Percentiles rank a stretch among this genome's conserved stretches.
These are phyloP conservation scores for Pythium brachiatum DNA, from an alignment of 352 stramenopile genomes.

Conservation along the genomic window DNA sequence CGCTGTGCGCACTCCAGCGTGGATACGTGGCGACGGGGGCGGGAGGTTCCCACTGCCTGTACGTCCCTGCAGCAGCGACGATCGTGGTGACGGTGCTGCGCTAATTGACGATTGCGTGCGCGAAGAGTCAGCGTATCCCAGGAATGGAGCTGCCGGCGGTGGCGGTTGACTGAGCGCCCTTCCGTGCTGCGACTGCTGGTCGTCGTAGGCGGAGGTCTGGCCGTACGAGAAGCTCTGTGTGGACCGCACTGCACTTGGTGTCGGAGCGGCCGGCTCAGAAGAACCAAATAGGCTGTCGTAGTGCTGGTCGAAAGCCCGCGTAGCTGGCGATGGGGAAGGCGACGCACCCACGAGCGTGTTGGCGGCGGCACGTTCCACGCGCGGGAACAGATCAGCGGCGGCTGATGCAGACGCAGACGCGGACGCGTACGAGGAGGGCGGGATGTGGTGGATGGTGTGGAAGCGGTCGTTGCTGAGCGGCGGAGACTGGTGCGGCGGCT, in stretches of 20 bases:
- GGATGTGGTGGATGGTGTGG: conserved; percentile 25
- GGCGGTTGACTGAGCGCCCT: conserved; percentile 42
- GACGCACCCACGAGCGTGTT: conserved; percentile 43
- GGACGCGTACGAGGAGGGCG: conserved; percentile 25
- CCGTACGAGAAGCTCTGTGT: conserved; percentile 52
- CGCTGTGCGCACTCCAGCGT: conserved; percentile 29
- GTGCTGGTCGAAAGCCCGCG: conserved; percentile 28
- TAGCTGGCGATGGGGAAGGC: conserved; percentile 26
- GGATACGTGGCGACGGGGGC: conserved; percentile 26
- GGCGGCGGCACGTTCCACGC: conserved; percentile 23
- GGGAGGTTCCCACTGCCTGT: conserved; percentile 20
- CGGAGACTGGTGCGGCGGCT: neutral
- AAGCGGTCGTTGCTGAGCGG: conserved; percentile 9
- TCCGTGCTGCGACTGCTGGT: conserved; percentile 28
- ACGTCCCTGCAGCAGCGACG: conserved; percentile 9
- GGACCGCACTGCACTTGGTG: conserved; percentile 29
- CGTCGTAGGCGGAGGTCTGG: conserved; percentile 11
- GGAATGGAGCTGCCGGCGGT: conserved; percentile 63
- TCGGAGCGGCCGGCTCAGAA: neutral
- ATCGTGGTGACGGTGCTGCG: conserved; percentile 14
- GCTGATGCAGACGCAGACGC: neutral
- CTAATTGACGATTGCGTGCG: conserved; percentile 40
- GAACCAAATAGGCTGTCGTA: conserved; percentile 45
- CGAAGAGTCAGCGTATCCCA: conserved; percentile 52
- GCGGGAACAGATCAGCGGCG: conserved; percentile 27